A percentile compares a stretch with the other conserved stretches of the same genome.
Conservation (phyloP, 169 alveolate genomes). For the Plasmodium reichenowi region DNA sequence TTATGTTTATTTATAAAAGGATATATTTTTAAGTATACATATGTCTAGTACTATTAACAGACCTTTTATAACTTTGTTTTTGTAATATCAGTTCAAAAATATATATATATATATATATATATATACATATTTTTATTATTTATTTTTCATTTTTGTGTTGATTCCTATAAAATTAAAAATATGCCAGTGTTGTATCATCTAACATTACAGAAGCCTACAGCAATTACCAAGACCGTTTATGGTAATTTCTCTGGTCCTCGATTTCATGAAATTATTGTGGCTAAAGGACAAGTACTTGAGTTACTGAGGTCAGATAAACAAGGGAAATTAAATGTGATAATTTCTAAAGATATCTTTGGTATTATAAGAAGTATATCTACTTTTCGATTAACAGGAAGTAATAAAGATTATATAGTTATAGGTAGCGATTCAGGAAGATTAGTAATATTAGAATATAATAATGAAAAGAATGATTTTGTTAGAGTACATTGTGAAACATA, state of each 20-base stretch:
- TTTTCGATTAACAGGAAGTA: constrained; percentile 94
- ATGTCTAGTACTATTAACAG: too few species aligned
- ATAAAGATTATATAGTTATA: constrained; percentile 94
- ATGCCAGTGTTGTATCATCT: constrained; percentile 97
- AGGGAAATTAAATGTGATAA: constrained; percentile 93
- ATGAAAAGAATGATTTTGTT: constrained; percentile 90
- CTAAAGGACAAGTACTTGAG: constrained; percentile 96
- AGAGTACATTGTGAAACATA: constrained; percentile 97
- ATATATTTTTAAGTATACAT: too few species aligned
- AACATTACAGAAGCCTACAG: constrained; percentile 97
- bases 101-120: background rate
- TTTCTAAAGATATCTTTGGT: constrained; percentile 95
- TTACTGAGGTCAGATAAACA: constrained; percentile 94
- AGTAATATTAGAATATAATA: constrained; percentile 93
- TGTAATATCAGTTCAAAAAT: background rate
- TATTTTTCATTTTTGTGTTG: constrained; percentile 2
- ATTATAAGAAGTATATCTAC: constrained; percentile 94
- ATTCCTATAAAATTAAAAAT: background rate
- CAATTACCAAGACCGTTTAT: constrained; percentile 95
- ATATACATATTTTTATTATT: background rate
- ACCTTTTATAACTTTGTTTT: too few species aligned
- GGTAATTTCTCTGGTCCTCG: constrained; percentile 99
- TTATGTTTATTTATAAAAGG: too few species aligned
- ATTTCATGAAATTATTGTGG: constrained; percentile 97
- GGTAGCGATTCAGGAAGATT: constrained; percentile 98